Evolutionary conservation across 2,329 filamentous ascomycete species (phyloP), one percentile per base, ranked within the genome.

Genomic region (Pestalotiopsis sp.): DNA sequence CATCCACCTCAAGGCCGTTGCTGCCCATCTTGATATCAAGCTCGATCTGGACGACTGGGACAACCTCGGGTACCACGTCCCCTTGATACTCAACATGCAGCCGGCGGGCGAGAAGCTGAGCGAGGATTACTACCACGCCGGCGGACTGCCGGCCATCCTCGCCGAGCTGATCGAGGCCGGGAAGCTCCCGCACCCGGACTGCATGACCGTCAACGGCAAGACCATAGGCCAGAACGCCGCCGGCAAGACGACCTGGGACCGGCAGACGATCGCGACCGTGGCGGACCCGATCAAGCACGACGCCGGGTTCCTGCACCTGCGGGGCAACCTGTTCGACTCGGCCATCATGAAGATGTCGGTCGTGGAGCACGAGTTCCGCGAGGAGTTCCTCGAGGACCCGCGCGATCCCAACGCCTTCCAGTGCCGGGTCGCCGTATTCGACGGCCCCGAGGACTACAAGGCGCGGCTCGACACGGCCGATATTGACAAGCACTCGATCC

Each of bases 1-100:
- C 0, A 87, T 89, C 63, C 86, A 88, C 73, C 77, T 88, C 62
- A 85, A 83, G 52, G 86, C 86, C 11, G 82, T 88, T 25, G 86
- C 86, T 2, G 85, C 84, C 69, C 86, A 88, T 66, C 82, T 86
- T 12, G 85, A 85, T 1, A 82, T 89, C 1, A 75, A 81, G 1
- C 75, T 89, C 0, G 79, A 82, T 13, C 75, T 87, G 40, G 83
- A 88, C 69, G 86, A 88, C 73, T 88, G 86, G 85, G 86, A 88
- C 72, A 74, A 72, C 0, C 74, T 87, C 17, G 86, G 86, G 3
- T 85, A 83, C 71, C 73, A 79, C 6, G 79, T 87, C 12, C 86
- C 86, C 0, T 78, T 88, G 4, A 78, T 89, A 27, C 77, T 87
- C 17, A 87, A 88, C 69, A 83, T 89, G 78, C 84, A 87, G 72